Base-by-base conservation (phyloP, 306 rosid species). In the Cucurbita pepo region DNA sequence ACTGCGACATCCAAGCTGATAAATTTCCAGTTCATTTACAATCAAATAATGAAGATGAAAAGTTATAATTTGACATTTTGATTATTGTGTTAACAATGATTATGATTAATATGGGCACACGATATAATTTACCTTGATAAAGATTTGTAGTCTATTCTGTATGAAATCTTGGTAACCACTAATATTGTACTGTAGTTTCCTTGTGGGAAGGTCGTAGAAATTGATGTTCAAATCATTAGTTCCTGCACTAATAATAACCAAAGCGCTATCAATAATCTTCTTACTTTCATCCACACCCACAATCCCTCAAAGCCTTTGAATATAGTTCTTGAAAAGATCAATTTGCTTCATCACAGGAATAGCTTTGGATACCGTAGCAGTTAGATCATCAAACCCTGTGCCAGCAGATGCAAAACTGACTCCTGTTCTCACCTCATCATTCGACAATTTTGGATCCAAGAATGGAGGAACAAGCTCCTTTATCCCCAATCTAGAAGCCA, bases 401-500 rank as follows among this genome's bases (percentile, higher is more conserved):
- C 86, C 91, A 0, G 80, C 87, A 0, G 90, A 91, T 0, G 88
- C 96, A n/a, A 92, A 92, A 78, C 84, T 47, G 22, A 92, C 92
- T 3, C 96, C 89, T 0, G 89, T 85, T 36, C 75, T 75, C 14
- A 86, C 72, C 11, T 91, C 83, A 45, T 76, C 67, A 25, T 84
- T 58, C 3, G 95, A 66, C 0, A 87, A 77, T 9, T 47, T 57
- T 44, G 86, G 89, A 19, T 89, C 79, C 36, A 86, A 69, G 8
- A 82, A 87, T 58, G 94, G 89, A 78, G 90, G 94, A 21, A 89
- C 79, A 19, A 37, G 55, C 21, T 87, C 86, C 79, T 91, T 87
- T 76, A 89, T 77, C 4, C 73, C 75, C 52, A 82, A 5, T 19
- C 15, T 0, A 13, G 90, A 85, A 13, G 96, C 90, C 62, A 86